Base-by-base conservation (phyloP, 805 yeast species). In the Kazachstania taianensis region DNA sequence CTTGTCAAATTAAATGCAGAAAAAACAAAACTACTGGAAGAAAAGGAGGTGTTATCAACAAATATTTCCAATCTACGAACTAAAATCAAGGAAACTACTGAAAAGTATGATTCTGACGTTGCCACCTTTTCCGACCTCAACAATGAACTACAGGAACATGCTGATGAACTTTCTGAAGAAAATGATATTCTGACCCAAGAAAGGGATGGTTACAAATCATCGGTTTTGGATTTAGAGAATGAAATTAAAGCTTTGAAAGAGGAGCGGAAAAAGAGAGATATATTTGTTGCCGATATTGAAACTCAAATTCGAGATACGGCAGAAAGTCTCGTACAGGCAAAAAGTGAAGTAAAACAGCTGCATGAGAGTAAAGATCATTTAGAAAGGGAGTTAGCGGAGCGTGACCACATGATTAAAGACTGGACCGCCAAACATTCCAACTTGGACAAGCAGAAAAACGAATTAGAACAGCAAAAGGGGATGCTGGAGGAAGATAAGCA, bases 1-100 rank as follows among this genome's bases (percentile, higher is more conserved):
- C 31, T 53, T 2, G 34, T 37, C 6, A 34, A 32, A 4, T 20
- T 46, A 5, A 30, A 32, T 10, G 5, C 18, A n/a, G 36, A 44
- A 14, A 42, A 42, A 8, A 33, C 28, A 9, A 15, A 23, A 10
- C 17, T 42, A 5, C 16, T 30, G 9, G 32, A 24, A 17, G 42
- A 43, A 17, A 49, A 40, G 16, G 33, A 33, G 5, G 9, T 14
- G 2, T 23, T 36, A 7, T 20, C 35, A 16, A 30, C 30, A 8
- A 24, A 40, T 13, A 15, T 37, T 2, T 25, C 36, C 5, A 33
- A 43, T n/a, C 26, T 39, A n/a, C 33, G 39, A 16, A 6, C 28
- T 16, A 14, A 33, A 33, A 19, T 40, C 12, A 20, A 20, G 8
- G 22, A 38, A 14, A 24, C 22, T 10, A 10, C 14, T 3, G 18